Evolutionary conservation across 352 stramenopile genomes (phyloP), one percentile per base, ranked within the genome.

Genomic region (Globisporangium nagaii): DNA sequence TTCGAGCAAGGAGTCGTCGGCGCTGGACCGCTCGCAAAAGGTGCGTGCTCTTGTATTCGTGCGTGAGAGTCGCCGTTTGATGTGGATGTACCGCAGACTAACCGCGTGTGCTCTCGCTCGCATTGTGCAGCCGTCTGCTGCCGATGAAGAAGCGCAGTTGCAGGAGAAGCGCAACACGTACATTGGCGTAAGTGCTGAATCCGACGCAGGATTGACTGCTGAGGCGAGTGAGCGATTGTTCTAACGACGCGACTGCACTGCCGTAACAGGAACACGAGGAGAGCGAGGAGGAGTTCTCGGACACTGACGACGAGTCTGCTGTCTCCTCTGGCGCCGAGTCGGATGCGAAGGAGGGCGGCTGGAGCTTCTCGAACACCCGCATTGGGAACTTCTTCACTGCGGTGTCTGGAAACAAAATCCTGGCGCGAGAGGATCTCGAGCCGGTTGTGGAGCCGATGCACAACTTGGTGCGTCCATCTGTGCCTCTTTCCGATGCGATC

Each of bases 381-480:
- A 52, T 96, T 36, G 83, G 79, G 17, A 84, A 84, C 58, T 94
- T 96, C 47, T 66, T 96, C 27, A 88, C 70, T 37, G 68, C 77
- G 17, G 71, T 97, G 39, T 90, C 86, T 27, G 86, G 89, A 15
- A 93, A 95, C 66, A 95, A 98, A 70, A 96, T 98, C 19, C 83
- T 99, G 15, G 86, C 86, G 22, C 82, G 91, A 19, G 83, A 95
- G 53, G 95, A 98, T 62, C 72, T 99, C 40, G 84, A 95, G 56
- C 84, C 85, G 27, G 86, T 96, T 8, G 77, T 99, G 43, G 84
- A 87, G 20, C 85, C 96, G 37, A 97, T 99, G 86, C 80, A 98
- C 56, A 80, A 97, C 71, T 70, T 89, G 67, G 85, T 95, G 71
- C 11, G 58, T 44, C 27, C 3, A 4, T 50, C 11, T 51, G 12